Percentiles rank a stretch among this genome's conserved stretches.
These are phyloP conservation scores for Nicotiana noctiflora DNA, from an alignment of 257 asterid species.

Conservation along the genomic window DNA sequence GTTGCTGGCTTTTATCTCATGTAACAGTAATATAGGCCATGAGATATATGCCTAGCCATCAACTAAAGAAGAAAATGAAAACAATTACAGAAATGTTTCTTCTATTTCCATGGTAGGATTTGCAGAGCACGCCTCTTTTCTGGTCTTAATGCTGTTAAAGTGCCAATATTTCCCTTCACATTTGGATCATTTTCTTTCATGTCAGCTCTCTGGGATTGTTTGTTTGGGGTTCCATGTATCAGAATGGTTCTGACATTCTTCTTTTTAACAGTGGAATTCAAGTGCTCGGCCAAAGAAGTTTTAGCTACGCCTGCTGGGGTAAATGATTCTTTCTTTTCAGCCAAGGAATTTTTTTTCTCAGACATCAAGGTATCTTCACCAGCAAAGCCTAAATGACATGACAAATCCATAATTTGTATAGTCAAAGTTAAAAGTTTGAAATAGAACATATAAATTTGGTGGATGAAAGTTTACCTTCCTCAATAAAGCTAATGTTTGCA, in stretches of 20 bases:
- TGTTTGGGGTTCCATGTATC: constrained; percentile 69
- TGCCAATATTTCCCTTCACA: constrained; percentile 30
- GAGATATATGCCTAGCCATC: not conserved
- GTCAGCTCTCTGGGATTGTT: constrained; percentile 26
- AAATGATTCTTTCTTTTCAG: not conserved
- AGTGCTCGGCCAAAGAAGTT: constrained; percentile 10
- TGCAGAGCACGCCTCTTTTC: constrained; percentile 51
- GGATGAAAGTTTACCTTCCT: constrained; percentile 1
- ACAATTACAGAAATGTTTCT: not conserved
- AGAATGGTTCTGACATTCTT: constrained; percentile 44
- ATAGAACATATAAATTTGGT: not conserved
- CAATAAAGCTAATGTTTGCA: not conserved
- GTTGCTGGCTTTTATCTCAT: constrained; percentile 19
- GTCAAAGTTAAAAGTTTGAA: not conserved
- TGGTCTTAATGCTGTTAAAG: constrained; percentile 41
- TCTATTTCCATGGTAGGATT: constrained; percentile 32
- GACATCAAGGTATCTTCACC: constrained; percentile 5
- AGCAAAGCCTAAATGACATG: constrained; percentile 16
- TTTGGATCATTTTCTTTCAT: constrained; percentile 55
- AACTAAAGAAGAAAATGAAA: not conserved
- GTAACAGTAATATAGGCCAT: not conserved
- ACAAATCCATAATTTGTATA: not conserved
- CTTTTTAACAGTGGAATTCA: constrained; percentile 16
- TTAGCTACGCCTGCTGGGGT: constrained; percentile 3
- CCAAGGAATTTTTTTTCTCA: constrained; percentile 9